Base-by-base conservation (phyloP, 2,329 filamentous ascomycete genomes). In the Tolypocladium capitatum region DNA sequence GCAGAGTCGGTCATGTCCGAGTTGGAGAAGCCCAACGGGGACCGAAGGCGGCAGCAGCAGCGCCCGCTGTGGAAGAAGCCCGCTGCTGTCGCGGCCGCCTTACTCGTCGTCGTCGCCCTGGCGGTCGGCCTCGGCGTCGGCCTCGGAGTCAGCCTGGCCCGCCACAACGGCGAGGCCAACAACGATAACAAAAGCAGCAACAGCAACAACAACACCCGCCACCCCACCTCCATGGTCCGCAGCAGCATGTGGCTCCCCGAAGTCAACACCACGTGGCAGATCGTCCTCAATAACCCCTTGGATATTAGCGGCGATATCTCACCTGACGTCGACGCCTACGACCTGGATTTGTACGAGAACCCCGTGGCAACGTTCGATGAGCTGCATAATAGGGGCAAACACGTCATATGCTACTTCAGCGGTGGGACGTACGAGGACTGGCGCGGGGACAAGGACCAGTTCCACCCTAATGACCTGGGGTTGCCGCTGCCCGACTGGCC, bases 351-450 rank as follows among this genome's bases (percentile, higher is more conserved):
- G 41, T 83, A 75, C 60, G 80, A 83, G 58, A 80, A 68, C 54
- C 47, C 57, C 24, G 52, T 48, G 1, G 46, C 52, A 11, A 62
- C 62, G 1, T 58, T 83, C 48, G 70, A 78, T 50, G 66, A 80
- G 13, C 79, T 82, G 60, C 67, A 72, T 48, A 76, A 74, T 46
- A 60, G 65, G 4, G 74, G 72, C 9, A 76, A 76, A 57, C 79
- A 75, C 51, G 76, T 86, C 46, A 80, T 87, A 49, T 88, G 84
- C 68, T 88, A 88, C 64, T 87, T 87, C 66, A 83, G 78, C 46
- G 82, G 81, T 0, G 84, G 84, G 1, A 81, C 77, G 9, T 85
- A 75, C 55, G 84, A 88, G 62, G 60, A 78, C 45, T 78, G 73
- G 67, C 72, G 83, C 3, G 63, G 70, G 0, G 84, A 87, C 58